Percentiles rank a stretch among this genome's conserved stretches.
Evolutionary conservation across 352 stramenopile genomes (phyloP).

Genomic region (Pythium monospermum): DNA sequence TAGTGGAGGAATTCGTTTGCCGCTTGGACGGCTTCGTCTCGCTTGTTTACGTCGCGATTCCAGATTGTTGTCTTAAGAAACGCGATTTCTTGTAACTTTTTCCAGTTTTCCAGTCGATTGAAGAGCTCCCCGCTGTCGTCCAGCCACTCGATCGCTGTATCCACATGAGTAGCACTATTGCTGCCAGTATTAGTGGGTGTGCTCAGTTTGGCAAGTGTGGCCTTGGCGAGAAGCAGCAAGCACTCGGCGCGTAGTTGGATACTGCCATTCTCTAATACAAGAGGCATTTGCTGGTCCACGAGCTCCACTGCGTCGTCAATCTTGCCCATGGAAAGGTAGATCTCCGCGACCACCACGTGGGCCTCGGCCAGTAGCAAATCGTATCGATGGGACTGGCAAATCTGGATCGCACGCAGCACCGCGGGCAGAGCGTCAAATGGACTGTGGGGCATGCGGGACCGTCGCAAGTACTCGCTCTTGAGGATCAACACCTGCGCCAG

Average conservation of each 20-base stretch:
- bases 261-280: constrained; percentile 63
- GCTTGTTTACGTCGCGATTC: neutral
- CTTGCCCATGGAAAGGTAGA: constrained; percentile 58
- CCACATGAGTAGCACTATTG: constrained; percentile 1
- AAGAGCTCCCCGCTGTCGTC: constrained; percentile 17
- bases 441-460: constrained; percentile 31
- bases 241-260: constrained; percentile 51
- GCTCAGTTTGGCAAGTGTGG: constrained; percentile 24
- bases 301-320: constrained; percentile 36
- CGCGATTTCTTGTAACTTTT: constrained; percentile 17
- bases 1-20: constrained; percentile 15
- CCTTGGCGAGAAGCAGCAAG: constrained; percentile 54
- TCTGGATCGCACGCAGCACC: constrained; percentile 36
- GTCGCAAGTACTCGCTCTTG: constrained; percentile 32
- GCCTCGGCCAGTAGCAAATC: constrained; percentile 54
- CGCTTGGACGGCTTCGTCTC: neutral
- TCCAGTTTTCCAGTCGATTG: constrained; percentile 12
- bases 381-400: constrained; percentile 48
- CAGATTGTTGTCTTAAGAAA: constrained; percentile 15
- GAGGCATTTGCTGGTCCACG: constrained; percentile 51
- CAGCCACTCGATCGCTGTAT: constrained; percentile 10
- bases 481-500: constrained; percentile 47
- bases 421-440: constrained; percentile 44
- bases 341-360: constrained; percentile 56
- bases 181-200: neutral